Evolutionary conservation across 1,284 basidiomycete genomes (phyloP), one percentile per base, ranked within the genome.

Genomic region (Rugosomyces carneus): DNA sequence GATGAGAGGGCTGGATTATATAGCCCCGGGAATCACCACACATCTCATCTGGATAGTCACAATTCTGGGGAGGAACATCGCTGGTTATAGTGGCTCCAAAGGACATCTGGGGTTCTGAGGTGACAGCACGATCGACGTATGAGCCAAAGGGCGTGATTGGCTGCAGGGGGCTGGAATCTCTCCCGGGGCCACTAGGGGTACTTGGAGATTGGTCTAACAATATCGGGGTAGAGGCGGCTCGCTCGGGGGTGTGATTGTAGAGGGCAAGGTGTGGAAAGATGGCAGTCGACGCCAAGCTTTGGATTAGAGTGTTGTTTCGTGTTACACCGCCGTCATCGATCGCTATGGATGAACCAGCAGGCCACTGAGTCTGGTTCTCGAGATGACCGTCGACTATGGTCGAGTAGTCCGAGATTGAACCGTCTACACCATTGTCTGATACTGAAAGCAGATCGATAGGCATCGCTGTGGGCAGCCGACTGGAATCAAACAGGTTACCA

Each of bases 121-220:
- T 72, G 16, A 87, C 76, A 15, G 73, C 84, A 43, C 79, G 78
- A 66, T 88, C 85, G 34, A 88, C 73, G 48, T 75, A 88, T 49
- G 84, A 78, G 31, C 76, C 80, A 55, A 88, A 87, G 36, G 85
- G 85, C 26, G 85, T 89, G 52, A 81, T 57, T 3, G 84, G 84
- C 41, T 77, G 82, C 20, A 84, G 61, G 13, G 85, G 84, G 58
- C 85, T 88, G 5, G 80, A 84, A 23, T 60, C 68, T 15, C 66
- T 62, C 48, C 84, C 81, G 37, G 68, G 73, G 24, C 65, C 70
- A 48, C 62, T 68, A 44, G 61, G 66, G 44, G 66, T 65, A 43
- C 72, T 76, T n/a, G 83, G 80, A 2, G 80, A 85, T 52, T 76
- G 67, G 46, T 84, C 81, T 58, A 84, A 80, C 47, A 77, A 73